Percentiles rank a stretch among this genome's conserved stretches.
phyloP scores from a whole-genome alignment of 495 filamentous ascomycete genomes.

The Delitschia confertaspora region DNA sequence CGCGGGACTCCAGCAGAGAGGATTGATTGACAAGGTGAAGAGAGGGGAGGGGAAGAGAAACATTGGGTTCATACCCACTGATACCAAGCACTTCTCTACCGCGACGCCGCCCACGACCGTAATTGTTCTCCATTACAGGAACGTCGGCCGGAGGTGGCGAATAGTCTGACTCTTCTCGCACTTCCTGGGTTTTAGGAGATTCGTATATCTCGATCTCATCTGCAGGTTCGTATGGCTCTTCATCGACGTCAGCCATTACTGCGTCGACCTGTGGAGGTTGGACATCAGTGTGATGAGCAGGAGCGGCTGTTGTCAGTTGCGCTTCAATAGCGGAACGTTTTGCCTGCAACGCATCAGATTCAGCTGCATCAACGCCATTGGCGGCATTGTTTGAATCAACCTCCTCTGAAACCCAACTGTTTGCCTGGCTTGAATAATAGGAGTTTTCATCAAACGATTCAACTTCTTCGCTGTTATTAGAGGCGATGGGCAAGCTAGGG shows the following conservation, averaged over 20 bases:
- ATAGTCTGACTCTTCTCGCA: constrained; percentile 26
- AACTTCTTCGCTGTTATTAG: constrained; percentile 49
- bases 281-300: not conserved
- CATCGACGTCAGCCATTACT: constrained; percentile 17
- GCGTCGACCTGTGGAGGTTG: constrained; percentile 2
- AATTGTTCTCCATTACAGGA: not conserved
- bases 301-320: constrained; percentile 12
- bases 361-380: constrained; percentile 16
- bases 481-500: constrained; percentile 40
- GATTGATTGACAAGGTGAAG: not conserved
- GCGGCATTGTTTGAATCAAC: constrained; percentile 21
- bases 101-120: constrained; percentile 4
- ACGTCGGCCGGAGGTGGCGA: constrained; percentile 25
- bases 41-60: not conserved
- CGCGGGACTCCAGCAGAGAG: no score
- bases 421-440: constrained; percentile 78
- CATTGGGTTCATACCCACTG: constrained; percentile 17
- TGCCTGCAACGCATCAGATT: constrained; percentile 10
- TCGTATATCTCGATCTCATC: constrained; percentile 26
- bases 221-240: constrained; percentile 26
- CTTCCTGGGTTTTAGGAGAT: constrained; percentile 11
- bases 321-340: constrained; percentile 6
- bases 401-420: constrained; percentile 40
- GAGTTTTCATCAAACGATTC: constrained; percentile 87
- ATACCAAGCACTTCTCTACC: constrained; percentile 7